A percentile compares a stretch with the other conserved stretches of the same genome.
Conservation (phyloP, 768 basidiomycete genomes). For the Pholiota molesta region DNA sequence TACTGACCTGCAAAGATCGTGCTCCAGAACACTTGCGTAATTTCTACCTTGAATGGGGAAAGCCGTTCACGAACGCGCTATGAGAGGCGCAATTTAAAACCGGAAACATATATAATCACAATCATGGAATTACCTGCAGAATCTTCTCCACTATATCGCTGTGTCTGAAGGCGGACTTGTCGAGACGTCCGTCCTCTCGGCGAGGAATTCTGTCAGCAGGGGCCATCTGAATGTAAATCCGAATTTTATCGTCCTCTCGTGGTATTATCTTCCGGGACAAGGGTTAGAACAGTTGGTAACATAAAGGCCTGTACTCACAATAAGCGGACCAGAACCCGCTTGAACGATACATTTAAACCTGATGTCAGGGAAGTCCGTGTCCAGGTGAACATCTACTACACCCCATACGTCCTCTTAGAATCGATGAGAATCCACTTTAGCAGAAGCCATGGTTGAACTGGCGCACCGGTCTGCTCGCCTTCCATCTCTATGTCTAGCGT, state of each 20-base stretch:
- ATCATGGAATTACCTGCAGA: background rate
- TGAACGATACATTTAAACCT: constrained; percentile 15
- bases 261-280: constrained; percentile 11
- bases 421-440: background rate
- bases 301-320: background rate
- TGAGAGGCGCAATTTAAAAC: too few species aligned
- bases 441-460: background rate
- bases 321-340: constrained; percentile 11
- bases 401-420: constrained; percentile 16
- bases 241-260: constrained; percentile 14
- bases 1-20: constrained; percentile 14
- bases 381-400: constrained; percentile 12
- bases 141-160: constrained; percentile 6
- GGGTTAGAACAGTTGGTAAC: too few species aligned
- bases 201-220: constrained; percentile 10
- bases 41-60: constrained; percentile 5
- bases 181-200: constrained; percentile 7
- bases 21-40: constrained; percentile 12
- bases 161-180: constrained; percentile 5
- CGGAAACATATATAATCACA: background rate
- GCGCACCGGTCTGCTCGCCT: constrained; percentile 16
- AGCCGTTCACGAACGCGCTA: constrained; percentile 6
- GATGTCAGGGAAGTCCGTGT: constrained; percentile 14
- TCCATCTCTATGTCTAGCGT: constrained; percentile 12
- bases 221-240: constrained; percentile 14